Evolutionary conservation across 148 eudicot genomes (phyloP).

Genomic region (Simmondsia chinensis): DNA sequence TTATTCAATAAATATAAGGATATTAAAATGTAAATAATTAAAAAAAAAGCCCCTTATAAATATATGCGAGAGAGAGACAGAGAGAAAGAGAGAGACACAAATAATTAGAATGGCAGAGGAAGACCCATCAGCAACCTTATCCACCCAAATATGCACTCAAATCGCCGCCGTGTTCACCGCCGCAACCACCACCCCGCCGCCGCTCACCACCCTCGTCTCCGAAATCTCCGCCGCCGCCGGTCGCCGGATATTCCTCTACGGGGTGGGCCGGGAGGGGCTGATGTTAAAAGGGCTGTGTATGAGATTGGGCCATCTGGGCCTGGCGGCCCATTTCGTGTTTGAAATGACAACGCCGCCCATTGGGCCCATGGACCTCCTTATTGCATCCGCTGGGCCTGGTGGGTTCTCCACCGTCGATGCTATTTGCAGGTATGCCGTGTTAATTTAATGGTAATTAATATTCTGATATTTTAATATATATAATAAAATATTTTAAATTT

Average conservation of each 20-base stretch:
- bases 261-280: slow-evolving; percentile 93
- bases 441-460: too few species aligned
- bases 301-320: slow-evolving; percentile 71
- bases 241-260: slow-evolving; percentile 61
- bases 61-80: background rate
- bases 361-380: slow-evolving; percentile 56
- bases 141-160: slow-evolving; percentile 66
- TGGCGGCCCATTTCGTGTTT: slow-evolving; percentile 66
- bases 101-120: slow-evolving; percentile 21
- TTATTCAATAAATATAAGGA: too few species aligned
- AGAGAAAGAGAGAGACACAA: background rate
- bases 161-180: slow-evolving; percentile 52
- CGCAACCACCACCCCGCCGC: slow-evolving; percentile 44
- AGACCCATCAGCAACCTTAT: slow-evolving; percentile 24
- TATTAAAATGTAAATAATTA: too few species aligned
- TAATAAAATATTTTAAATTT: too few species aligned
- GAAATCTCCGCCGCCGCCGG: slow-evolving; percentile 35
- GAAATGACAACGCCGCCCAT: slow-evolving; percentile 94
- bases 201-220: slow-evolving; percentile 34
- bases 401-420: slow-evolving; percentile 87
- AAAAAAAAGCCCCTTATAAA: too few species aligned
- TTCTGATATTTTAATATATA: too few species aligned
- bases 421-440: slow-evolving; percentile 39
- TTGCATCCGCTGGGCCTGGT: slow-evolving; percentile 89
- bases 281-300: slow-evolving; percentile 80